Percentiles rank a stretch among this genome's conserved stretches.
Conservation (phyloP, 2,329 filamentous ascomycete species). For the Diaporthe sp. region DNA sequence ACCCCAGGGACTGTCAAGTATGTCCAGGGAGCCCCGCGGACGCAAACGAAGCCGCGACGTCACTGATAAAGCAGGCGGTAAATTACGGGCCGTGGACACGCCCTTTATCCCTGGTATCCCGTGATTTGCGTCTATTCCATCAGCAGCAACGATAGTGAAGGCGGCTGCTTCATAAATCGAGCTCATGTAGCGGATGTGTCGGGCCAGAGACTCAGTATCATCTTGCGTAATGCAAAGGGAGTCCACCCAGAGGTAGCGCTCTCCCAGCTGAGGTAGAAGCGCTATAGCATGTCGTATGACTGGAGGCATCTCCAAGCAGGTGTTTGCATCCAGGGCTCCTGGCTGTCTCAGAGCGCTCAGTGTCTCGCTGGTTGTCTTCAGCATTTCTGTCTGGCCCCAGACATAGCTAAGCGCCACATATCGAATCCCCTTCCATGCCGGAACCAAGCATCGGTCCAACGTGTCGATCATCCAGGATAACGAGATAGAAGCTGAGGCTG, state of each 20-base stretch:
- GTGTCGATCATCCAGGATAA: not conserved
- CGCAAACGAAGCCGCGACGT: too few relatives aligned
- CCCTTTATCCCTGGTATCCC: not conserved
- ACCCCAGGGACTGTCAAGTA: not conserved
- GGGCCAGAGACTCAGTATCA: not conserved
- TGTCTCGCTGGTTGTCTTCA: not conserved
- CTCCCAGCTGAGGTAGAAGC: not conserved
- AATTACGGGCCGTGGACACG: not conserved
- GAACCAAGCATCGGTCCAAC: not conserved
- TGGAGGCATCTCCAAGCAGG: not conserved
- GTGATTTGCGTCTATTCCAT: not conserved
- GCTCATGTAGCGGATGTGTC: not conserved
- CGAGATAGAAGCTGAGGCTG: not conserved
- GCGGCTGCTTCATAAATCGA: not conserved
- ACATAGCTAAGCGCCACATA: slow-evolving; percentile 10
- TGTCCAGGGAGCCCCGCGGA: not conserved
- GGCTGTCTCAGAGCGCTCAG: not conserved
- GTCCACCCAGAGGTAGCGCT: slow-evolving; percentile 1
- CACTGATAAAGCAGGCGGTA: not conserved
- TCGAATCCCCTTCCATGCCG: not conserved
- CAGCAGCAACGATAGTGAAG: not conserved
- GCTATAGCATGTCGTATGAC: not conserved
- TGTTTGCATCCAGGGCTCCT: not conserved
- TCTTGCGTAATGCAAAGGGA: slow-evolving; percentile 1
- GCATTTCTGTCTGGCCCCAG: not conserved